phyloP scores from a whole-genome alignment of 495 filamentous ascomycete species.

The Friedmanniomyces endolithicus region DNA sequence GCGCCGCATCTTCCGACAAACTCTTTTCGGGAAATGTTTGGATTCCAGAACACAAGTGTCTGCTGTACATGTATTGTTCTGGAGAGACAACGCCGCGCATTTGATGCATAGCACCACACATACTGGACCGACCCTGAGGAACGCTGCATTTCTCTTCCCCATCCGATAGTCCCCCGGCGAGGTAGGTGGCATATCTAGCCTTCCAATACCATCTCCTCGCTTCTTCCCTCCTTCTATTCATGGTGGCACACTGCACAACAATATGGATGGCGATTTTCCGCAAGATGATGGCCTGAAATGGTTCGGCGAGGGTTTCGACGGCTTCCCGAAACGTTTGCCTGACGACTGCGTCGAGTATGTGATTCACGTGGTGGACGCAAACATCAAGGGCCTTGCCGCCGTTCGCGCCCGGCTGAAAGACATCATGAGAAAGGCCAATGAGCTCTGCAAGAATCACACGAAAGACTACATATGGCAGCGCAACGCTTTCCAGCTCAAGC shows the following conservation, averaged over 20 bases:
- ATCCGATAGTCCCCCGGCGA: too few relatives aligned
- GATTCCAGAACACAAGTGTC: too few relatives aligned
- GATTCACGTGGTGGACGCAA: slow-evolving; percentile 54
- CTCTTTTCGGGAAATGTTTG: too few relatives aligned
- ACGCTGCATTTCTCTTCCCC: too few relatives aligned
- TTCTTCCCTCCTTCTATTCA: neutral
- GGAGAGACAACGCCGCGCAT: too few relatives aligned
- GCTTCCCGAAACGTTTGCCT: slow-evolving; percentile 61
- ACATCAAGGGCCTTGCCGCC: slow-evolving; percentile 36
- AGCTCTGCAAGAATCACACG: slow-evolving; percentile 48
- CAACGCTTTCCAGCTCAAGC: slow-evolving; percentile 53
- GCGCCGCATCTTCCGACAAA: neutral
- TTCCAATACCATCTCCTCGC: neutral
- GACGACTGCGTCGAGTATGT: slow-evolving; percentile 85
- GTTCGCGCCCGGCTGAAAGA: slow-evolving; percentile 49
- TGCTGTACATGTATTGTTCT: too few relatives aligned
- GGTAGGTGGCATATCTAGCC: neutral
- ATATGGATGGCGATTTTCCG: slow-evolving; percentile 20
- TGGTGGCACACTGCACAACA: neutral
- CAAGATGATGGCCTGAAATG: slow-evolving; percentile 35
- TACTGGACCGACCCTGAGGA: too few relatives aligned
- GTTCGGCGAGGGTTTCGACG: slow-evolving; percentile 41
- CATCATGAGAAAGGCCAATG: slow-evolving; percentile 54
- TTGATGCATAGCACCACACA: too few relatives aligned
- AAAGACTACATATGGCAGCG: slow-evolving; percentile 94